Conservation (phyloP, 192 early-diverging fungal species). For the Coemansia asiatica region DNA sequence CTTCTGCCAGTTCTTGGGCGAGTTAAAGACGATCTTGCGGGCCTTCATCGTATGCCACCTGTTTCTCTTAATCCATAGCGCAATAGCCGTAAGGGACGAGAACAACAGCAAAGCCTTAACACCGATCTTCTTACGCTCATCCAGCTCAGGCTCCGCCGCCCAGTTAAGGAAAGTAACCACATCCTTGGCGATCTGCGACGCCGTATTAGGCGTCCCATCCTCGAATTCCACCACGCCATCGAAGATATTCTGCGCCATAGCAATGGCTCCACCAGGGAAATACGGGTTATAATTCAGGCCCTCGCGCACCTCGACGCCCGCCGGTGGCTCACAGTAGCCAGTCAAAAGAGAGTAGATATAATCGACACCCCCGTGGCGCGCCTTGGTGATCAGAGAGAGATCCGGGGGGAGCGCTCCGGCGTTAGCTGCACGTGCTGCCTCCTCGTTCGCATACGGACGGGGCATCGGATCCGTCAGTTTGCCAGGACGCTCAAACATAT, state of each 20-base stretch:
- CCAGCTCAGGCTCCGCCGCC: slow-evolving; percentile 96
- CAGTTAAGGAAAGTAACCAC: slow-evolving; percentile 90
- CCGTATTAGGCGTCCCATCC: slow-evolving; percentile 93
- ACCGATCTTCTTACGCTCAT: slow-evolving; percentile 95
- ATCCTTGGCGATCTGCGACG: slow-evolving; percentile 97
- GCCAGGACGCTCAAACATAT: slow-evolving; percentile 91
- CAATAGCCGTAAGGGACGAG: slow-evolving; percentile 68
- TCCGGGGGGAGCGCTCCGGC: slow-evolving; percentile 94
- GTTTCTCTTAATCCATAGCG: slow-evolving; percentile 90
- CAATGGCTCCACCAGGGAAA: slow-evolving; percentile 97
- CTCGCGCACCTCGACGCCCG: slow-evolving; percentile 89
- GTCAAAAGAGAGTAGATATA: slow-evolving; percentile 95
- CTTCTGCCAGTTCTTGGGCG: slow-evolving; percentile 50
- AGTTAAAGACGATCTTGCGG: slow-evolving; percentile 84
- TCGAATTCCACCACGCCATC: slow-evolving; percentile 96
- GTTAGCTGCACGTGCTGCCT: slow-evolving; percentile 94
- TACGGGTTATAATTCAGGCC: slow-evolving; percentile 99
- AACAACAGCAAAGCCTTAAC: slow-evolving; percentile 80
- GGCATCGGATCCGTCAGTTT: slow-evolving; percentile 94
- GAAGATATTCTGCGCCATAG: slow-evolving; percentile 92
- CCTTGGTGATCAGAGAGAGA: slow-evolving; percentile 90
- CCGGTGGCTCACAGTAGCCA: slow-evolving; percentile 92
- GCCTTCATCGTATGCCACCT: slow-evolving; percentile 91
- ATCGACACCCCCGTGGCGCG: slow-evolving; percentile 91
- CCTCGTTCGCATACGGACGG: slow-evolving; percentile 91